Percentiles rank a stretch among this genome's conserved stretches.
phyloP scores from a whole-genome alignment of 176 grass and related monocot genomes.

The Panicum miliaceum region DNA sequence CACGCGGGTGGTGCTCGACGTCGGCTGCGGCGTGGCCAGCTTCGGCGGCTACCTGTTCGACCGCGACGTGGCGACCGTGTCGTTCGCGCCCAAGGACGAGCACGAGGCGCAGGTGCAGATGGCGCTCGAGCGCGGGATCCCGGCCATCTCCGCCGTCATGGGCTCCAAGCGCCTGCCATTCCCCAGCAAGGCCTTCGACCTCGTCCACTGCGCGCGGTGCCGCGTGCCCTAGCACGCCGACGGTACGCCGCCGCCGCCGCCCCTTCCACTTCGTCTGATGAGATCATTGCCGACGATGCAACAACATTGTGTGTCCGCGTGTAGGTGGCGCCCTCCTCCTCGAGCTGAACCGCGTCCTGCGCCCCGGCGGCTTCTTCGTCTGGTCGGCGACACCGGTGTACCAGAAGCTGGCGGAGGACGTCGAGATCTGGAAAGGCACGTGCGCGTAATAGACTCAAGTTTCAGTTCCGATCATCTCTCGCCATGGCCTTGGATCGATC shows the following conservation, averaged over 20 bases:
- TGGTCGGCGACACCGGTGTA: slow-evolving; percentile 98
- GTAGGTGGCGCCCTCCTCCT: slow-evolving; percentile 79
- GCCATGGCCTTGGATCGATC: background rate
- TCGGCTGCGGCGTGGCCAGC: slow-evolving; percentile 96
- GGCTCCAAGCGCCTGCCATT: slow-evolving; percentile 87
- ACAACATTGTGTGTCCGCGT: background rate
- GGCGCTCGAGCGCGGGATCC: slow-evolving; percentile 89
- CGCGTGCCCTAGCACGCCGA: slow-evolving; percentile 93
- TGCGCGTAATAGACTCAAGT: background rate
- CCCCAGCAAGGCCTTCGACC: slow-evolving; percentile 78
- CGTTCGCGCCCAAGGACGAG: slow-evolving; percentile 97
- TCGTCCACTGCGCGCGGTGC: slow-evolving; percentile 93
- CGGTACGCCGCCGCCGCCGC: slow-evolving; percentile 33
- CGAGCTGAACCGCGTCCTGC: slow-evolving; percentile 87
- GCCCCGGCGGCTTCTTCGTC: slow-evolving; percentile 89
- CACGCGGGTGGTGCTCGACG: slow-evolving; percentile 81
- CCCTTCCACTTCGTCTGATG: background rate
- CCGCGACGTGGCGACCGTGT: slow-evolving; percentile 74
- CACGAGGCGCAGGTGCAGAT: slow-evolving; percentile 96
- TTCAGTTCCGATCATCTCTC: background rate
- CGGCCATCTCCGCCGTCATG: slow-evolving; percentile 96
- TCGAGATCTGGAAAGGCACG: slow-evolving; percentile 83
- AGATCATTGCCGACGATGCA: background rate
- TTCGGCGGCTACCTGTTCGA: slow-evolving; percentile 97
- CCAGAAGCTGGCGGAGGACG: slow-evolving; percentile 90